These are phyloP conservation scores for Colletotrichum destructivum DNA, from an alignment of 2,329 filamentous ascomycete species.

Conservation along the genomic window DNA sequence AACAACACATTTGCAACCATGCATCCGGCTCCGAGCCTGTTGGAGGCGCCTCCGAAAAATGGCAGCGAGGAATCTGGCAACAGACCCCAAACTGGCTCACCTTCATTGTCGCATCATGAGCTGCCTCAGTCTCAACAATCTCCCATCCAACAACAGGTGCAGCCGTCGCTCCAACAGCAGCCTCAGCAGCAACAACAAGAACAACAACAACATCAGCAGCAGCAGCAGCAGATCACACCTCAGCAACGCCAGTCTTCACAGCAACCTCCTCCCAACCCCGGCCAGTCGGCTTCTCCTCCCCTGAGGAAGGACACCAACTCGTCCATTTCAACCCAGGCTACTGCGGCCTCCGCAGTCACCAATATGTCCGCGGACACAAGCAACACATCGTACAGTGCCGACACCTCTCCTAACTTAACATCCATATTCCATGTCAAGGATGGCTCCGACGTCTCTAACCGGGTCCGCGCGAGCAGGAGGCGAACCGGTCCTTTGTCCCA, in stretches of 20 bases:
- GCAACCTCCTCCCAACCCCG: slow-evolving; percentile 44
- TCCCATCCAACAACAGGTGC: slow-evolving; percentile 27
- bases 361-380: slow-evolving; percentile 62
- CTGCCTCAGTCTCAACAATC: slow-evolving; percentile 39
- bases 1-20: slow-evolving; percentile 48
- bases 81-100: slow-evolving; percentile 41
- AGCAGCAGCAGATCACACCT: slow-evolving; percentile 43
- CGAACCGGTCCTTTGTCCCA: slow-evolving; percentile 72
- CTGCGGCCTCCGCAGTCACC: slow-evolving; percentile 57
- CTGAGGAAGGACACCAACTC: slow-evolving; percentile 66
- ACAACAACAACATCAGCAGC: slow-evolving; percentile 1
- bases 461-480: slow-evolving; percentile 69
- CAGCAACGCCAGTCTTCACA: slow-evolving; percentile 48
- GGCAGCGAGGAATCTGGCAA: slow-evolving; percentile 44
- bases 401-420: slow-evolving; percentile 65
- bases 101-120: slow-evolving; percentile 41
- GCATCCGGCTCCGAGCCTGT: slow-evolving; percentile 58
- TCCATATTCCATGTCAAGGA: slow-evolving; percentile 71
- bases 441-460: slow-evolving; percentile 67
- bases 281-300: slow-evolving; percentile 50
- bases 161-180: slow-evolving; percentile 34
- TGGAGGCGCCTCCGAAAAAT: slow-evolving; percentile 51
- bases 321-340: slow-evolving; percentile 67
- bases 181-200: slow-evolving; percentile 39
- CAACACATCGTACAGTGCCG: slow-evolving; percentile 67